phyloP scores from a whole-genome alignment of 208 protist genomes.

The Balamuthia mandrillaris region DNA sequence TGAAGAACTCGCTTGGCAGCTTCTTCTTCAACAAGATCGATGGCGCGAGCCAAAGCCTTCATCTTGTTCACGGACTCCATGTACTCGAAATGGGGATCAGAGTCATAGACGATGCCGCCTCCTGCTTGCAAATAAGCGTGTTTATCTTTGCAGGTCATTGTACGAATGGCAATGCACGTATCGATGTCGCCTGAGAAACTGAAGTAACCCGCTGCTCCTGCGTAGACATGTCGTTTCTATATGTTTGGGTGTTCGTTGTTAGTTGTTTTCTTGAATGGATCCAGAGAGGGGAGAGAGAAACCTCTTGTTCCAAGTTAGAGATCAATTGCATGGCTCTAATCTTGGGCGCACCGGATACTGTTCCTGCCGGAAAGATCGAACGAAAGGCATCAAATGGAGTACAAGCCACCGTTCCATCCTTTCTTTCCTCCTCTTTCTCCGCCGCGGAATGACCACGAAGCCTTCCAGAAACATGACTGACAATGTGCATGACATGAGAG shows the following conservation, averaged over 20 bases:
- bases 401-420: constrained; percentile 33
- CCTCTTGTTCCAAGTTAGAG: constrained; percentile 39
- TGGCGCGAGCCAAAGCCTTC: not conserved
- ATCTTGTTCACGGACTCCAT: constrained; percentile 59
- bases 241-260: not conserved
- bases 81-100: constrained; percentile 53
- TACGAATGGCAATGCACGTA: constrained; percentile 65
- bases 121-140: constrained; percentile 52
- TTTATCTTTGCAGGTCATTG: constrained; percentile 37
- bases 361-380: constrained; percentile 68
- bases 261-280: not conserved
- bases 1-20: too few species aligned
- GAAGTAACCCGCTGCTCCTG: constrained; percentile 58
- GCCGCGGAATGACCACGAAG: not conserved
- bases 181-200: constrained; percentile 50
- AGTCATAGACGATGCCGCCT: constrained; percentile 67
- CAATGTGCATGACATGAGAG: constrained; percentile 70
- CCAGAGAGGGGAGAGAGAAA: not conserved
- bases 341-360: constrained; percentile 60
- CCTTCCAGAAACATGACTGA: constrained; percentile 30
- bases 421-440: not conserved
- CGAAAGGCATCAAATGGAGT: constrained; percentile 63
- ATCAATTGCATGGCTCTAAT: constrained; percentile 64
- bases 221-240: constrained; percentile 53
- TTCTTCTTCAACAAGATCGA: too few species aligned